Percentiles rank a stretch among this genome's conserved stretches.
These are phyloP conservation scores for Penicillium waksmanii DNA, from an alignment of 495 filamentous ascomycete genomes.

Conservation along the genomic window DNA sequence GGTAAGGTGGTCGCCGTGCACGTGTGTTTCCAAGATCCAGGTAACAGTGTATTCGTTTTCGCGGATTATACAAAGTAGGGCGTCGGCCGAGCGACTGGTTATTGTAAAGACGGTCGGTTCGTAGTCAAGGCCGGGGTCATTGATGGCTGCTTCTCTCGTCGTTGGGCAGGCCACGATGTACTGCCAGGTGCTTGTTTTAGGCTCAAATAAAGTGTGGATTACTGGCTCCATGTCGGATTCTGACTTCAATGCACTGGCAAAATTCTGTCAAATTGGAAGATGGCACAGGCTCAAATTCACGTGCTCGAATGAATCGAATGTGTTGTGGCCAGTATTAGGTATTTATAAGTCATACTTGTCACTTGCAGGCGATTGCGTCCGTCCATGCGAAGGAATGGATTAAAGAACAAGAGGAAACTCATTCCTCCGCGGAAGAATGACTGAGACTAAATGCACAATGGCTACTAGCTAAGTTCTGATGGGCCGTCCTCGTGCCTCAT, in stretches of 20 bases:
- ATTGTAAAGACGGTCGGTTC: constrained; percentile 42
- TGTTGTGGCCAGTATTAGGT: constrained; percentile 14
- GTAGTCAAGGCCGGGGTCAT: constrained; percentile 60
- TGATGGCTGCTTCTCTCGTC: constrained; percentile 50
- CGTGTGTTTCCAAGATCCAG: constrained; percentile 57
- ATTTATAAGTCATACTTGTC: constrained; percentile 17
- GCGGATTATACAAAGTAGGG: constrained; percentile 37
- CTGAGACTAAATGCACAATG: neutral
- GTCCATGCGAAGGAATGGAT: neutral
- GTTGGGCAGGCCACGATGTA: constrained; percentile 55
- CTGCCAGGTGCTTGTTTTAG: constrained; percentile 54
- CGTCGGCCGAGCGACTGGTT: constrained; percentile 49
- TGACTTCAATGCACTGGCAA: neutral
- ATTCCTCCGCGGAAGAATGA: no score
- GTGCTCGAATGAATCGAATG: neutral
- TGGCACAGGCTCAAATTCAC: neutral
- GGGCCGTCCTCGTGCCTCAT: neutral
- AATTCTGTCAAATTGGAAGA: neutral
- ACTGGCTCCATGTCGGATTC: constrained; percentile 32
- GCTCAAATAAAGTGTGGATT: constrained; percentile 42
- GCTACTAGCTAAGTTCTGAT: neutral
- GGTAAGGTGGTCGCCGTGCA: constrained; percentile 60
- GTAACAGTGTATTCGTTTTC: constrained; percentile 45
- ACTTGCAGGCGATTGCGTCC: neutral
- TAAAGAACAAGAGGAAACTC: no score